Evolutionary conservation across 1,139 yeast genomes (phyloP).

Genomic region (Hemisphaericaspora lyxosophila): DNA sequence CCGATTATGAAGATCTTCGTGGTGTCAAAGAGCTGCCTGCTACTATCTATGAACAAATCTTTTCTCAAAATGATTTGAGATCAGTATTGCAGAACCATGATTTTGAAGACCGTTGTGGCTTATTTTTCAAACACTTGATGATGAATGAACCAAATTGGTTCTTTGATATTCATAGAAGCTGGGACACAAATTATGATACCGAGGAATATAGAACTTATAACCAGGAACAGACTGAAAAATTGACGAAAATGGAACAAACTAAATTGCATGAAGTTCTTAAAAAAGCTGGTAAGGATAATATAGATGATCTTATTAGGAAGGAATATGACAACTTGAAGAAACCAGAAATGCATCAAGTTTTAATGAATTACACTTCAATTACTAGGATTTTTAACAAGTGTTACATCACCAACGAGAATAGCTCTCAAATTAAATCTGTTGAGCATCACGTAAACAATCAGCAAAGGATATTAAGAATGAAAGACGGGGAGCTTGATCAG

Average conservation of each 20-base stretch:
- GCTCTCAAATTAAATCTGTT: constrained; percentile 5
- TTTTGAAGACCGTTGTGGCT: constrained; percentile 29
- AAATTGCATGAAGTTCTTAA: too few species aligned
- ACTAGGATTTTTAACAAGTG: constrained; percentile 41
- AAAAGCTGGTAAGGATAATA: constrained; percentile 8
- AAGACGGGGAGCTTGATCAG: too few species aligned
- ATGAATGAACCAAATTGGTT: constrained; percentile 27
- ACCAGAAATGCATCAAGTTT: constrained; percentile 20
- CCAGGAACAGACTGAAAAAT: constrained; percentile 16
- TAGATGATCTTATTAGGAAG: constrained; percentile 11
- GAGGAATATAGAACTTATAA: constrained; percentile 17
- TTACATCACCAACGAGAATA: constrained; percentile 23
- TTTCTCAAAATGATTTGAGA: constrained; percentile 12
- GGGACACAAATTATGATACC: constrained; percentile 19
- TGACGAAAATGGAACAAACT: constrained; percentile 13
- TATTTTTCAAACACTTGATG: constrained; percentile 31
- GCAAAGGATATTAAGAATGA: not conserved
- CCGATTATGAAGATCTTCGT: not conserved
- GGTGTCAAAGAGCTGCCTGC: not conserved
- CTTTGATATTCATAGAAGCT: constrained; percentile 23
- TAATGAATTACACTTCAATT: constrained; percentile 38
- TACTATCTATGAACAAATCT: constrained; percentile 13
- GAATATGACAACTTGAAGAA: constrained; percentile 13
- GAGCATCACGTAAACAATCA: constrained; percentile 7
- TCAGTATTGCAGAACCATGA: constrained; percentile 16